Evolutionary conservation across 345 rosid genomes (phyloP).

Genomic region (Aethionema arabicum): DNA sequence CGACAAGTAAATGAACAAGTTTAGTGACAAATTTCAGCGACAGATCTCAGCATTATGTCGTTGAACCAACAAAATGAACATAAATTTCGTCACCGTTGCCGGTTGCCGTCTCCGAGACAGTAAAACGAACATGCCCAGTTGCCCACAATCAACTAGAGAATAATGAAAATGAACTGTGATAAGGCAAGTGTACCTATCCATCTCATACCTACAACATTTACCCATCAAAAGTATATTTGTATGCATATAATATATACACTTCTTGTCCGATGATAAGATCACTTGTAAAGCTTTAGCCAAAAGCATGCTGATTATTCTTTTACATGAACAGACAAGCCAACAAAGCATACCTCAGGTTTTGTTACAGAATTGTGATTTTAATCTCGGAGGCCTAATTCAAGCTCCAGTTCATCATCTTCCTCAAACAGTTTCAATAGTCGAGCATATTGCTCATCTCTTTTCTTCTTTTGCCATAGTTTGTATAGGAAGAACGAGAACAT

Average conservation of each 20-base stretch:
- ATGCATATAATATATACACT: slow-evolving; percentile 12
- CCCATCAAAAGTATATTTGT: slow-evolving; percentile 7
- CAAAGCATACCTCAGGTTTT: slow-evolving; percentile 19
- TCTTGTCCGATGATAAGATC: background rate
- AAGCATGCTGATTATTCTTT: slow-evolving; percentile 10
- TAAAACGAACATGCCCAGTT: too few species aligned
- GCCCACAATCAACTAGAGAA: slow-evolving; percentile 11
- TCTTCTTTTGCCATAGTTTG: slow-evolving; percentile 97
- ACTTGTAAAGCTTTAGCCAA: slow-evolving; percentile 9
- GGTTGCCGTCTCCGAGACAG: too few species aligned
- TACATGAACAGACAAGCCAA: background rate
- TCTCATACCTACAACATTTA: slow-evolving; percentile 5
- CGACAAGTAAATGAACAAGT: too few species aligned
- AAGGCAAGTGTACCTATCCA: background rate
- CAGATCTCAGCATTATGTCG: too few species aligned
- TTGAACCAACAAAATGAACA: too few species aligned
- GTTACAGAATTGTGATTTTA: slow-evolving; percentile 35
- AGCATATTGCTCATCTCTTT: slow-evolving; percentile 95
- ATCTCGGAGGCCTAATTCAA: slow-evolving; percentile 89
- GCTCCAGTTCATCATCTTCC: slow-evolving; percentile 98
- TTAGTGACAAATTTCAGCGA: too few species aligned
- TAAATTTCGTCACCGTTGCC: too few species aligned
- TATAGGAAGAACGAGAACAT: slow-evolving; percentile 62
- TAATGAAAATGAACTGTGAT: too few species aligned
- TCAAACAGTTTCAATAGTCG: slow-evolving; percentile 90